phyloP scores from a whole-genome alignment of 257 asterid species.

The Vinca minor region DNA sequence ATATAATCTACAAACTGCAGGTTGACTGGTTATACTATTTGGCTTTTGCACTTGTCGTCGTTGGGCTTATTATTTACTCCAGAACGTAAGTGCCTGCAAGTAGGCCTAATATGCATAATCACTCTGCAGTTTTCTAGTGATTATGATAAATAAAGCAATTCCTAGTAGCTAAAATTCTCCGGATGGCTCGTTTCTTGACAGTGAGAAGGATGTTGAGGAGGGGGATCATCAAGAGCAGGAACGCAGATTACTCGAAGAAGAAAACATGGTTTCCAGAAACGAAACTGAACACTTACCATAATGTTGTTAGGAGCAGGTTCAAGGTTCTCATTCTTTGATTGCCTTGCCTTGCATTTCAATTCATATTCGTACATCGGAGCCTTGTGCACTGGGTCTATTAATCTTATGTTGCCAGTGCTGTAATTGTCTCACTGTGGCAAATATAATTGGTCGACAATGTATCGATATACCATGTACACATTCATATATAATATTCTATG shows the following conservation, averaged over 20 bases:
- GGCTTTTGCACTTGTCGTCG: constrained; percentile 47
- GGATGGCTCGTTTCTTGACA: constrained; percentile 9
- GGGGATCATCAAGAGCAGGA: constrained; percentile 20
- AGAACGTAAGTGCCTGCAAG: constrained; percentile 29
- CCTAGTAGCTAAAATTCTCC: neutral
- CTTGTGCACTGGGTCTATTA: too few relatives aligned
- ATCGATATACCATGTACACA: too few relatives aligned
- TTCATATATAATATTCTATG: too few relatives aligned
- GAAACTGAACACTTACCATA: neutral
- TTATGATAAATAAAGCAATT: neutral
- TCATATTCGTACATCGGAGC: too few relatives aligned
- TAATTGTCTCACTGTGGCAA: too few relatives aligned
- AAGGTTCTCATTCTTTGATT: constrained; percentile 1
- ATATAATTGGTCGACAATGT: too few relatives aligned
- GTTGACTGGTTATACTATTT: constrained; percentile 63
- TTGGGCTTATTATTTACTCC: constrained; percentile 52
- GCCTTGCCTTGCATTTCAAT: too few relatives aligned
- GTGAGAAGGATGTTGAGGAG: constrained; percentile 29
- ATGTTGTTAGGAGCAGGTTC: neutral
- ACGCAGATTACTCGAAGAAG: constrained; percentile 34
- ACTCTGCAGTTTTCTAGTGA: neutral
- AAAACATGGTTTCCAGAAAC: constrained; percentile 13
- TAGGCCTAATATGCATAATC: neutral
- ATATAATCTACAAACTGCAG: constrained; percentile 28
- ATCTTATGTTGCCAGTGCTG: too few relatives aligned